These are phyloP conservation scores for Artemisia tridentata DNA, from an alignment of 129 eudicot genomes.

Conservation along the genomic window DNA sequence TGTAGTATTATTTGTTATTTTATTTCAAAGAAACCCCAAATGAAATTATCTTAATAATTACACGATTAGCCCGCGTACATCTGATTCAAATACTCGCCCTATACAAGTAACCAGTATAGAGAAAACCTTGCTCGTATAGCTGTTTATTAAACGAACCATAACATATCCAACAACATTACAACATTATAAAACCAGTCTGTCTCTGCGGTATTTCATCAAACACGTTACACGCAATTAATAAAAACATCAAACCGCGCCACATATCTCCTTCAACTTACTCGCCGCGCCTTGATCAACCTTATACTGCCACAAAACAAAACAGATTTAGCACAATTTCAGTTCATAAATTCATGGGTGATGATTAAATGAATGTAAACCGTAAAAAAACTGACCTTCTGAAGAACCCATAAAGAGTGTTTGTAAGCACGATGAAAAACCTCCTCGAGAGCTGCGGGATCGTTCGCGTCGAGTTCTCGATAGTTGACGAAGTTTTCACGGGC, in stretches of 20 bases:
- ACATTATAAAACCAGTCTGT: slow-evolving; percentile 9
- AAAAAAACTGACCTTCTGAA: slow-evolving; percentile 57
- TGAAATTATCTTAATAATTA: too few relatives aligned
- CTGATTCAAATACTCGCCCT: too few relatives aligned
- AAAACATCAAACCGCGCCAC: slow-evolving; percentile 34
- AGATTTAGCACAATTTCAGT: not conserved
- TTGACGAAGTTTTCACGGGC: slow-evolving; percentile 94
- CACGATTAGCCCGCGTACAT: too few relatives aligned
- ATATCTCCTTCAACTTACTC: slow-evolving; percentile 59
- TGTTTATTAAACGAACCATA: not conserved
- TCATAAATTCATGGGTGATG: not conserved
- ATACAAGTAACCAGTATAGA: too few relatives aligned
- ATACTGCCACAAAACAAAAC: slow-evolving; percentile 41
- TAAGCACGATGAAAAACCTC: slow-evolving; percentile 80
- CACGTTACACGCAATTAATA: slow-evolving; percentile 35
- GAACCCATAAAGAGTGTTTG: slow-evolving; percentile 85
- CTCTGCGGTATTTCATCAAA: slow-evolving; percentile 42
- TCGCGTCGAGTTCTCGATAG: slow-evolving; percentile 60
- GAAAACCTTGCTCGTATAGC: too few relatives aligned
- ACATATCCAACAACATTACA: not conserved
- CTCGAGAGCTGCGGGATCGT: slow-evolving; percentile 48
- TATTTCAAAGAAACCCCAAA: not conserved
- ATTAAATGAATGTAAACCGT: not conserved
- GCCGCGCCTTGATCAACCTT: slow-evolving; percentile 75
- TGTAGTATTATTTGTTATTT: not conserved